These are phyloP conservation scores for Pseudonitzschia multiseries DNA, from an alignment of 108 stramenopile species.

Conservation along the genomic window DNA sequence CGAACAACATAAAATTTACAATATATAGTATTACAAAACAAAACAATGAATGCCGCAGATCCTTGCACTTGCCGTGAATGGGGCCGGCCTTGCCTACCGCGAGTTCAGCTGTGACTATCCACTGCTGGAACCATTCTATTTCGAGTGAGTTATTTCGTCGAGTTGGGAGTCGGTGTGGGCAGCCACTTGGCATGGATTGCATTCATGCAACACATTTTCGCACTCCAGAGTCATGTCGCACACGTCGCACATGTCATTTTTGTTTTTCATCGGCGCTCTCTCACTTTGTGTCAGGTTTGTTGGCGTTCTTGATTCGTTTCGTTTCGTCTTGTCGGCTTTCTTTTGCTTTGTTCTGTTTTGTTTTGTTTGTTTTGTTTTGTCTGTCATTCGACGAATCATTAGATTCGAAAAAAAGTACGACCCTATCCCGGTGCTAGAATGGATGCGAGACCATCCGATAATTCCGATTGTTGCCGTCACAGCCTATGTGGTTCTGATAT, in stretches of 20 bases:
- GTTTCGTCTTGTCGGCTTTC: not conserved
- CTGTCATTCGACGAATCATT: not conserved
- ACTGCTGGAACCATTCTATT: conserved; percentile 41
- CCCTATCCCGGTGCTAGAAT: conserved; percentile 38
- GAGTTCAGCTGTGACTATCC: conserved; percentile 55
- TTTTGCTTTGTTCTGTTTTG: not conserved
- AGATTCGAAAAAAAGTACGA: conserved; percentile 51
- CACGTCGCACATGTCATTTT: too few species aligned
- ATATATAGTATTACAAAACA: not conserved
- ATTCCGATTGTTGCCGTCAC: conserved; percentile 42
- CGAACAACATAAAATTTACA: not conserved
- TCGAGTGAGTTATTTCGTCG: conserved; percentile 33
- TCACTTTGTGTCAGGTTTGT: too few species aligned
- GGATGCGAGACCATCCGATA: conserved; percentile 50
- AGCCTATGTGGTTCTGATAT: conserved; percentile 36
- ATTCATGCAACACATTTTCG: not conserved
- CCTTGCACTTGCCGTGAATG: conserved; percentile 42
- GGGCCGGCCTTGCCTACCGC: conserved; percentile 42
- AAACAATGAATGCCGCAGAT: conserved; percentile 12
- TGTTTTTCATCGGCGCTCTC: too few species aligned
- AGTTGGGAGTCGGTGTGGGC: not conserved
- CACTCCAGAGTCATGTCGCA: too few species aligned
- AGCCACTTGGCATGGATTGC: not conserved
- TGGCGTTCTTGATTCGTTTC: too few species aligned
- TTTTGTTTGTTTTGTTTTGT: not conserved